Evolutionary conservation across 1,139 yeast species (phyloP).

Genomic region (Magnusiomyces suaveolens): DNA sequence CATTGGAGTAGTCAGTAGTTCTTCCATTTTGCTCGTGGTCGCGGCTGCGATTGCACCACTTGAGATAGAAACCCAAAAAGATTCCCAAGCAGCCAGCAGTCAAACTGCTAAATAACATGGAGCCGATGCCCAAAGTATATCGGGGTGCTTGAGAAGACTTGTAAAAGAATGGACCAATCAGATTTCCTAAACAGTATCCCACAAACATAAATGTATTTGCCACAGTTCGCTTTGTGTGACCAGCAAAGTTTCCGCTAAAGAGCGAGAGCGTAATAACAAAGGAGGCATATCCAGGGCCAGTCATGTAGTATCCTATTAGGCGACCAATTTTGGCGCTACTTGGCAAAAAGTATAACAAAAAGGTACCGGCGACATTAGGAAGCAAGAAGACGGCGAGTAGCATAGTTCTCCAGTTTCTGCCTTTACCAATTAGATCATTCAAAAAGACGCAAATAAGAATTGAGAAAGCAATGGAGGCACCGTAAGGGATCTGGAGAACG

Average conservation of each 20-base stretch:
- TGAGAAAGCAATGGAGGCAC: constrained; percentile 20
- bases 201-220: constrained; percentile 38
- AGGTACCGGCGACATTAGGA: constrained; percentile 24
- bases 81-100: constrained; percentile 25
- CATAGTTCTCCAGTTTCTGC: constrained; percentile 16
- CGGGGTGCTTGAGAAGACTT: constrained; percentile 40
- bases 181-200: constrained; percentile 48
- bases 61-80: constrained; percentile 29
- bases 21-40: constrained; percentile 12
- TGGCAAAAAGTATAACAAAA: constrained; percentile 22
- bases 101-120: constrained; percentile 34
- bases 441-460: constrained; percentile 18
- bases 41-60: constrained; percentile 27
- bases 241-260: constrained; percentile 46
- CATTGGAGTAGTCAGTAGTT: constrained; percentile 27
- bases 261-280: constrained; percentile 41
- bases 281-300: constrained; percentile 32
- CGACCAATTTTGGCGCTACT: constrained; percentile 18
- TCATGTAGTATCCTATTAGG: constrained; percentile 23
- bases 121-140: constrained; percentile 39
- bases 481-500: constrained; percentile 24
- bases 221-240: constrained; percentile 46
- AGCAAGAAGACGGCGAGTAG: constrained; percentile 18
- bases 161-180: constrained; percentile 48
- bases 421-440: constrained; percentile 15